A percentile compares a stretch with the other conserved stretches of the same genome.
Conservation (phyloP, 2,329 filamentous ascomycete genomes). For the Ascochyta pisi region DNA sequence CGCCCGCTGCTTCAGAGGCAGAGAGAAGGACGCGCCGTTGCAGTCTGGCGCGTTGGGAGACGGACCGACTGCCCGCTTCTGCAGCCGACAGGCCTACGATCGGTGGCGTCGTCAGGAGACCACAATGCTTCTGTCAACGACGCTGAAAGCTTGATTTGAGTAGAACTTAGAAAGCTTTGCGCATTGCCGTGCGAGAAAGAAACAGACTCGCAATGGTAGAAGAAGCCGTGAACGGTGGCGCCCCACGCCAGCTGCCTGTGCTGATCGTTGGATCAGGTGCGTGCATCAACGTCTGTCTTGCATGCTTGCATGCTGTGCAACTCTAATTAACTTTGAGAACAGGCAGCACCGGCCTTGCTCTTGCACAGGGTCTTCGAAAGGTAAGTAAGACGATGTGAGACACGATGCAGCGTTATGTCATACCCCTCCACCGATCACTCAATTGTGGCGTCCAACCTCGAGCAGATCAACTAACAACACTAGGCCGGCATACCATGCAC, state of each 20-base stretch:
- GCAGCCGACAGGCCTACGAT: background rate
- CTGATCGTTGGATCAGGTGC: slow-evolving; percentile 46
- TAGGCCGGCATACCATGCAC: slow-evolving; percentile 52
- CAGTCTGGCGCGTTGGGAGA: background rate
- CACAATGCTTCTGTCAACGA: slow-evolving; percentile 14
- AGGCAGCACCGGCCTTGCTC: slow-evolving; percentile 46
- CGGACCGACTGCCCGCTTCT: background rate
- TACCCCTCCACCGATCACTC: background rate
- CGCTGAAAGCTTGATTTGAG: background rate
- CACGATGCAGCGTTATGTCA: slow-evolving; percentile 8
- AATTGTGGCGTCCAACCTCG: background rate
- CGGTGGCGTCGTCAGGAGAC: background rate
- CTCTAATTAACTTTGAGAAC: slow-evolving; percentile 23
- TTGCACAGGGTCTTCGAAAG: slow-evolving; percentile 47
- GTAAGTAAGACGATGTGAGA: slow-evolving; percentile 25
- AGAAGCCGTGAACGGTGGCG: background rate
- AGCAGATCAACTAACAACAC: slow-evolving; percentile 13
- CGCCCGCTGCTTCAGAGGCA: slow-evolving; percentile 10
- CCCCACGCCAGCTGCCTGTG: slow-evolving; percentile 22
- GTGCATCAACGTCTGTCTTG: slow-evolving; percentile 9
- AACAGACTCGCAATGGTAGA: slow-evolving; percentile 6
- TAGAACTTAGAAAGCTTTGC: background rate
- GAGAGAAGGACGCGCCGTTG: slow-evolving; percentile 3
- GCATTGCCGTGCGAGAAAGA: background rate
- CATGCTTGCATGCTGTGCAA: background rate